Evolutionary conservation across 805 yeast species (phyloP).

Genomic region (Candida verbasci): DNA sequence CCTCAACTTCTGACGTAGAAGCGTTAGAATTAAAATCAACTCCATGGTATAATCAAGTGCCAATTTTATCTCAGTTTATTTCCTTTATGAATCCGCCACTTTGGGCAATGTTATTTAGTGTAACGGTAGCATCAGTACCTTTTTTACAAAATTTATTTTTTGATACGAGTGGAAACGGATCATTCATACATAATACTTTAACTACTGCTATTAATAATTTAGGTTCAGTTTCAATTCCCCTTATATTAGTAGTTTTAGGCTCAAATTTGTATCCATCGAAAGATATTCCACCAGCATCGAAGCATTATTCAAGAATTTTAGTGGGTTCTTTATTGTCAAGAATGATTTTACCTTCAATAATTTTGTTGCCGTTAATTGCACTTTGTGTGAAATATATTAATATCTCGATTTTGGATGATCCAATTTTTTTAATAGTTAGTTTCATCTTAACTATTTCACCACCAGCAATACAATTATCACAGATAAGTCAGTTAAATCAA

Average conservation of each 20-base stretch:
- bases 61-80: conserved; percentile 20
- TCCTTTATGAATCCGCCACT: conserved; percentile 76
- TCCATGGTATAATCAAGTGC: conserved; percentile 3
- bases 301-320: conserved; percentile 58
- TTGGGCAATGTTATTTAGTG: conserved; percentile 68
- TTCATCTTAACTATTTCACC: conserved; percentile 74
- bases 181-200: conserved; percentile 64
- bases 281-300: conserved; percentile 64
- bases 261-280: conserved; percentile 69
- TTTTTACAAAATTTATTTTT: conserved; percentile 54
- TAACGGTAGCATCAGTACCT: conserved; percentile 66
- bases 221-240: conserved; percentile 74
- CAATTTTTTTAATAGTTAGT: conserved; percentile 72
- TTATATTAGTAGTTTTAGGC: conserved; percentile 71
- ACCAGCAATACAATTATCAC: conserved; percentile 80
- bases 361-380: conserved; percentile 65
- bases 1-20: not conserved
- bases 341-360: conserved; percentile 71
- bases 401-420: conserved; percentile 72
- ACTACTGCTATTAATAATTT: conserved; percentile 60
- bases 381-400: conserved; percentile 58
- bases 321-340: conserved; percentile 69
- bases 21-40: not conserved
- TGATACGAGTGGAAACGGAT: conserved; percentile 28
- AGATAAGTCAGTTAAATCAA: conserved; percentile 72